These are phyloP conservation scores for Pseudogymnoascus sp. DNA, from an alignment of 2,329 filamentous ascomycete genomes.

Conservation along the genomic window DNA sequence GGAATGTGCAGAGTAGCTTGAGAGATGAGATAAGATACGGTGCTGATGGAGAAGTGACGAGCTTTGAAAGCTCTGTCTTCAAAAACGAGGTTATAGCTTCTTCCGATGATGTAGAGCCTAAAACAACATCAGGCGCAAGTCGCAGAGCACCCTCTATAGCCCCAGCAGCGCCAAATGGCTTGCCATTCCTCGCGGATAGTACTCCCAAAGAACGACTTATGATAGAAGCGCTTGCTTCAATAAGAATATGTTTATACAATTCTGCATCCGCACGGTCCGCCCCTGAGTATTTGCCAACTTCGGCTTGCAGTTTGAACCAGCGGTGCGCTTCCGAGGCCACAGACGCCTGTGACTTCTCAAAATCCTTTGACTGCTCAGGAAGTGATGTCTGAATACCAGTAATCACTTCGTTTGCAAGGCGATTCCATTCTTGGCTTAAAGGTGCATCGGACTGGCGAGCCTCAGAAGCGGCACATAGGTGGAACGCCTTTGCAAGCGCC, in stretches of 20 bases:
- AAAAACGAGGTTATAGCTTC: slow-evolving; percentile 45
- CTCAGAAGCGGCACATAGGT: slow-evolving; percentile 37
- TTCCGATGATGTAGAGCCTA: slow-evolving; percentile 37
- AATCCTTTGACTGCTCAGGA: slow-evolving; percentile 75
- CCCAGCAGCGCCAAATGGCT: slow-evolving; percentile 59
- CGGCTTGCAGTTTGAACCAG: slow-evolving; percentile 48
- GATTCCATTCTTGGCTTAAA: slow-evolving; percentile 48
- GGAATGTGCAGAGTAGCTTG: slow-evolving; percentile 44
- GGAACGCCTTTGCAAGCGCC: slow-evolving; percentile 38
- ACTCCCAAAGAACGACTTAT: slow-evolving; percentile 38
- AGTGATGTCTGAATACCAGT: slow-evolving; percentile 65
- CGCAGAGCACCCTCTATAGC: slow-evolving; percentile 48
- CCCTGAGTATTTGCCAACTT: slow-evolving; percentile 32
- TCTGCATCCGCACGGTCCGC: slow-evolving; percentile 31
- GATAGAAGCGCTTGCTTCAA: slow-evolving; percentile 20
- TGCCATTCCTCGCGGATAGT: slow-evolving; percentile 50
- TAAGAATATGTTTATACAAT: slow-evolving; percentile 11
- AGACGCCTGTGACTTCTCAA: slow-evolving; percentile 62
- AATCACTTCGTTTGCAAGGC: slow-evolving; percentile 55
- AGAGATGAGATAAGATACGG: slow-evolving; percentile 60
- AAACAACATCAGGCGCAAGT: slow-evolving; percentile 36
- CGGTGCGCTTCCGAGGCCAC: slow-evolving; percentile 61
- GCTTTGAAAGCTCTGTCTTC: slow-evolving; percentile 45
- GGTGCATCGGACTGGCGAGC: slow-evolving; percentile 44
- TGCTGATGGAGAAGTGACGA: slow-evolving; percentile 64